Evolutionary conservation across 208 protist genomes (phyloP).

Genomic region (Crithidia bombi): DNA sequence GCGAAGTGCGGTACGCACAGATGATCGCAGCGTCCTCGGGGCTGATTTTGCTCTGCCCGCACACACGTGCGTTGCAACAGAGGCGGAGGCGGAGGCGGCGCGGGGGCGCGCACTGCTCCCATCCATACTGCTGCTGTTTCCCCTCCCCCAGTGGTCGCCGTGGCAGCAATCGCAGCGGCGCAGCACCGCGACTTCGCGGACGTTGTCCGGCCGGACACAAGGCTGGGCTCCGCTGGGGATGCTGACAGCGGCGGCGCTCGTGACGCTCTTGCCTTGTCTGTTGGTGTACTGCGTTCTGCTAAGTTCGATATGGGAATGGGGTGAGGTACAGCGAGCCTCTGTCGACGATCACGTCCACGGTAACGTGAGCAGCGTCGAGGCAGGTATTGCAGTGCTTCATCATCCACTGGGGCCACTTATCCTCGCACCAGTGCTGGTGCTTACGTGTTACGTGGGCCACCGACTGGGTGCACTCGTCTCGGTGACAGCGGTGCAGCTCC

Average conservation of each 20-base stretch:
- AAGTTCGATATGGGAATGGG: no score
- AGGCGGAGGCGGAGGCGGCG: not conserved
- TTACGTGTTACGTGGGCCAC: not conserved
- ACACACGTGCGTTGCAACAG: not conserved
- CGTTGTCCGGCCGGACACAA: no score
- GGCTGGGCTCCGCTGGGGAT: no score
- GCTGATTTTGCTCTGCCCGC: not conserved
- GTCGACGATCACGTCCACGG: no score
- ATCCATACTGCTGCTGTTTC: slow-evolving; percentile 11
- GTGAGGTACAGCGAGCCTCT: no score
- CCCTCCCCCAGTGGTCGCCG: slow-evolving; percentile 6
- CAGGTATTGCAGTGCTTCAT: not conserved
- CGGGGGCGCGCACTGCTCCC: not conserved
- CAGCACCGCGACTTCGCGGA: no score
- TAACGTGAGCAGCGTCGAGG: no score
- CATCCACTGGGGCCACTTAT: not conserved
- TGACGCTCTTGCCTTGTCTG: not conserved
- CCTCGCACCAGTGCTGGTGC: not conserved
- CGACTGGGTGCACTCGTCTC: not conserved
- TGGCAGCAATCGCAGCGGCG: not conserved
- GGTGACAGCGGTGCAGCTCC: not conserved
- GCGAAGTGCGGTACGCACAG: not conserved
- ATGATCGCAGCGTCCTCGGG: not conserved
- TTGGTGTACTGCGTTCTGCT: slow-evolving; percentile 1
- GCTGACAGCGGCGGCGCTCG: not conserved